phyloP scores from a whole-genome alignment of 768 basidiomycete genomes.

The Kwoniella sp. region DNA sequence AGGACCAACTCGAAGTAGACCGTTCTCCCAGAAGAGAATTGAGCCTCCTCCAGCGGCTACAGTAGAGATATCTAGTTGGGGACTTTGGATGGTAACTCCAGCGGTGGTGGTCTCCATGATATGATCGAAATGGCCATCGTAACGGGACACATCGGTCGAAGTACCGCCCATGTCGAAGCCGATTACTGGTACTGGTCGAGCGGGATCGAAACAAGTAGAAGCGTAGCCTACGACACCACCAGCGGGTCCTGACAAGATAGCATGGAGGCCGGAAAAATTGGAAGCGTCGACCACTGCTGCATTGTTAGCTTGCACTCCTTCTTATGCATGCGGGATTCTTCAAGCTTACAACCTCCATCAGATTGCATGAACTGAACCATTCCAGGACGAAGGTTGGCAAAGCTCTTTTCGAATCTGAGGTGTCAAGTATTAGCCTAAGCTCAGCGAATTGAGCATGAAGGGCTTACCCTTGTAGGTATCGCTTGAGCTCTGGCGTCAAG shows the following conservation, averaged over 20 bases:
- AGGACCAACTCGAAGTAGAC: slow-evolving; percentile 90
- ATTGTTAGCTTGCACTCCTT: slow-evolving; percentile 22
- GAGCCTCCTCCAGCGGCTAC: slow-evolving; percentile 81
- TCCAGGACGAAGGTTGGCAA: slow-evolving; percentile 19
- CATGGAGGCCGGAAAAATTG: slow-evolving; percentile 86
- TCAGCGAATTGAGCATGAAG: no score
- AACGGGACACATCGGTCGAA: slow-evolving; percentile 91
- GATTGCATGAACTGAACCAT: slow-evolving; percentile 76
- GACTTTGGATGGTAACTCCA: slow-evolving; percentile 43
- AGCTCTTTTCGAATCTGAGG: slow-evolving; percentile 19
- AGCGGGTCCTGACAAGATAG: slow-evolving; percentile 82
- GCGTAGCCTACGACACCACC: slow-evolving; percentile 96
- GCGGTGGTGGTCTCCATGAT: slow-evolving; percentile 59
- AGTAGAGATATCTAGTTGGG: slow-evolving; percentile 48
- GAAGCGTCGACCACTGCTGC: not conserved
- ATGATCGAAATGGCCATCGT: slow-evolving; percentile 86
- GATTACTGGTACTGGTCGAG: slow-evolving; percentile 73
- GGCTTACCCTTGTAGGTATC: slow-evolving; percentile 31
- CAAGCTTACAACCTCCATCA: slow-evolving; percentile 62
- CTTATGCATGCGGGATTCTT: not conserved
- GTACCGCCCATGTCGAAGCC: slow-evolving; percentile 73
- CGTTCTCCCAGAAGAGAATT: slow-evolving; percentile 82
- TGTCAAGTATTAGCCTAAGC: not conserved
- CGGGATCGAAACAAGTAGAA: slow-evolving; percentile 81
- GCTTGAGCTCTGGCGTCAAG: slow-evolving; percentile 41